phyloP scores from a whole-genome alignment of 805 yeast genomes.

The Saturnispora besseyi region DNA sequence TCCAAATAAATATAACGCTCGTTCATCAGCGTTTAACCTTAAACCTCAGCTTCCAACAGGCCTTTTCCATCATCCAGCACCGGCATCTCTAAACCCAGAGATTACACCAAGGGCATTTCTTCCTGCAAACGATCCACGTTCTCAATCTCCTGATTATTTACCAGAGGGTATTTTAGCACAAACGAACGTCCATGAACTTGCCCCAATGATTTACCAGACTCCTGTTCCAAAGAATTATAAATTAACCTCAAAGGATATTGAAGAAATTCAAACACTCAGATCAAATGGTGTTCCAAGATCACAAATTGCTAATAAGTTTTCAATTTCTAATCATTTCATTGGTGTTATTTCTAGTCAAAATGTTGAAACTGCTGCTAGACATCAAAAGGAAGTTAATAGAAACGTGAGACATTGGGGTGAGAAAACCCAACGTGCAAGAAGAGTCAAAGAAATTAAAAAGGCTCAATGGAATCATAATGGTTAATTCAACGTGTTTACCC shows the following conservation, averaged over 20 bases:
- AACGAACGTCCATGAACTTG: constrained; percentile 6
- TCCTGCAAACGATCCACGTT: constrained; percentile 26
- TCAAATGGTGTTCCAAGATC: constrained; percentile 24
- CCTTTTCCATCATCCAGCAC: constrained; percentile 29
- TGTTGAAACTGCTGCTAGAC: constrained; percentile 15
- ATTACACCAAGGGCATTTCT: constrained; percentile 30
- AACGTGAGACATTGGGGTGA: constrained; percentile 21
- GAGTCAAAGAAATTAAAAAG: constrained; percentile 17
- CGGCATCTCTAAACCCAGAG: constrained; percentile 26
- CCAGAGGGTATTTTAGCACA: constrained; percentile 17
- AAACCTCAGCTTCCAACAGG: constrained; percentile 29
- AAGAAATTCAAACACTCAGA: constrained; percentile 25
- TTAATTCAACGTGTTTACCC: too few species aligned
- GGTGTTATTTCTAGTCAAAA: constrained; percentile 24
- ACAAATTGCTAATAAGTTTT: constrained; percentile 24
- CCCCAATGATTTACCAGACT: constrained; percentile 24
- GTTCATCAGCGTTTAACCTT: constrained; percentile 30
- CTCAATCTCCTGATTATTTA: constrained; percentile 19
- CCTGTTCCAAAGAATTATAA: constrained; percentile 22
- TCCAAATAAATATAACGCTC: constrained; percentile 30
- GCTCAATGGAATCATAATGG: constrained; percentile 17
- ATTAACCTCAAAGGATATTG: constrained; percentile 20
- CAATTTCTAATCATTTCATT: constrained; percentile 25
- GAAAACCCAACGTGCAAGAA: constrained; percentile 20
- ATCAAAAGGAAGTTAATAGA: constrained; percentile 15